These are phyloP conservation scores for Bacidia gigantensis DNA, from an alignment of 495 filamentous ascomycete genomes.

Conservation along the genomic window DNA sequence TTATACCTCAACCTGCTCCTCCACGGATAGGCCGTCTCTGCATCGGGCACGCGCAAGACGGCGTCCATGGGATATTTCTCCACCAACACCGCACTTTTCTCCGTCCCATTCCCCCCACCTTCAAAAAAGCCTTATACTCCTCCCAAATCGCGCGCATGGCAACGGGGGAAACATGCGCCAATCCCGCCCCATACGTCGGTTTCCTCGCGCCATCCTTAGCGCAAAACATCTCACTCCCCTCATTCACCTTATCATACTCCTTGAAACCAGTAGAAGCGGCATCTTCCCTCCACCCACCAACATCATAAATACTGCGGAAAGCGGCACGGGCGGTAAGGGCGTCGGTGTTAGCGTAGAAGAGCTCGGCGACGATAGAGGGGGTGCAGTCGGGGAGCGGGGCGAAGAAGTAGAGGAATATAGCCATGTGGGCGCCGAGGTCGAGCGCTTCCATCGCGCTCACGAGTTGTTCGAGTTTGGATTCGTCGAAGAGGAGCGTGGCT, in stretches of 20 bases:
- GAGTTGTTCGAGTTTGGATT: conserved; percentile 6
- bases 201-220: conserved; percentile 19
- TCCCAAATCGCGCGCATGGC: conserved; percentile 9
- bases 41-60: background rate
- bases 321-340: too few relatives aligned
- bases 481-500: conserved; percentile 10
- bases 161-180: conserved; percentile 16
- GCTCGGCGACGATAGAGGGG: conserved; percentile 13
- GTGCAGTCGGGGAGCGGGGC: conserved; percentile 1
- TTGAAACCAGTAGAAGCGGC: conserved; percentile 16
- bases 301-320: conserved; percentile 21
- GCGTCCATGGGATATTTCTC: conserved; percentile 8
- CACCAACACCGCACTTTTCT: conserved; percentile 4
- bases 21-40: background rate
- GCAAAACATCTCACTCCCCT: conserved; percentile 20
- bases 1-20: background rate
- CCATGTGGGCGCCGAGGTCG: conserved; percentile 9
- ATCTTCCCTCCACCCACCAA: background rate
- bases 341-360: conserved; percentile 19
- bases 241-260: conserved; percentile 22
- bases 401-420: conserved; percentile 11
- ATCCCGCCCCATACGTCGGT: conserved; percentile 19
- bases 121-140: conserved; percentile 5
- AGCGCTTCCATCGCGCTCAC: conserved; percentile 12
- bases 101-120: conserved; percentile 2